Evolutionary conservation across 2,329 filamentous ascomycete genomes (phyloP).

Genomic region (Fusarium sp.): DNA sequence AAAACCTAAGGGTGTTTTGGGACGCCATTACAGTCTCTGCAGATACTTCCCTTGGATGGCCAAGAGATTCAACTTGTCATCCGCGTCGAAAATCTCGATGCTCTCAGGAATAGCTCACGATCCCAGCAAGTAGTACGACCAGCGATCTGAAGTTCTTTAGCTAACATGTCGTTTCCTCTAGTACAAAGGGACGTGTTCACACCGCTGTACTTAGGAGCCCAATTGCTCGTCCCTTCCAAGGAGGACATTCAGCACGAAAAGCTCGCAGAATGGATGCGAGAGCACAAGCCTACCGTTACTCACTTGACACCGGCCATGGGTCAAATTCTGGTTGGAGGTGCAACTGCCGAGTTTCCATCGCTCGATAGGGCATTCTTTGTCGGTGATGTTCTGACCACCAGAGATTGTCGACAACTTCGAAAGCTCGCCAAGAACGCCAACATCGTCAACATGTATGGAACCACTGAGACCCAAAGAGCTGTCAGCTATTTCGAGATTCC

Average conservation of each 20-base stretch:
- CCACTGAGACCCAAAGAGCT: conserved; percentile 62
- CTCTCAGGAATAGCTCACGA: conserved; percentile 87
- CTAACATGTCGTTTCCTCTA: background rate
- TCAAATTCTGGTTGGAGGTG: conserved; percentile 90
- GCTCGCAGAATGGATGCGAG: conserved; percentile 83
- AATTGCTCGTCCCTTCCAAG: no score
- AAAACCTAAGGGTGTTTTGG: conserved; percentile 85
- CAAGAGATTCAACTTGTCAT: conserved; percentile 78
- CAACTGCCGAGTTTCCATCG: conserved; percentile 73
- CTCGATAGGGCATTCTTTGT: conserved; percentile 85
- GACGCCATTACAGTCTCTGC: conserved; percentile 86
- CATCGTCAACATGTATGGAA: conserved; percentile 40
- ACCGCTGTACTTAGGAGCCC: no score
- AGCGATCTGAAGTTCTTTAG: background rate
- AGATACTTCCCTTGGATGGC: conserved; percentile 97
- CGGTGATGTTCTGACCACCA: conserved; percentile 87
- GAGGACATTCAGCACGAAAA: conserved; percentile 89
- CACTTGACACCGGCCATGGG: conserved; percentile 98
- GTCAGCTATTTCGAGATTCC: conserved; percentile 88
- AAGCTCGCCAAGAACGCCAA: conserved; percentile 76
- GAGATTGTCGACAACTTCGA: conserved; percentile 82
- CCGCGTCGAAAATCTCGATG: conserved; percentile 73
- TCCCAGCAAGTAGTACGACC: conserved; percentile 49
- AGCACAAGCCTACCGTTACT: conserved; percentile 79
- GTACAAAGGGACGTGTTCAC: conserved; percentile 82